Percentiles rank a stretch among this genome's conserved stretches.
Conservation (phyloP, 2,329 filamentous ascomycete species). For the Pseudocercospora vitis region DNA sequence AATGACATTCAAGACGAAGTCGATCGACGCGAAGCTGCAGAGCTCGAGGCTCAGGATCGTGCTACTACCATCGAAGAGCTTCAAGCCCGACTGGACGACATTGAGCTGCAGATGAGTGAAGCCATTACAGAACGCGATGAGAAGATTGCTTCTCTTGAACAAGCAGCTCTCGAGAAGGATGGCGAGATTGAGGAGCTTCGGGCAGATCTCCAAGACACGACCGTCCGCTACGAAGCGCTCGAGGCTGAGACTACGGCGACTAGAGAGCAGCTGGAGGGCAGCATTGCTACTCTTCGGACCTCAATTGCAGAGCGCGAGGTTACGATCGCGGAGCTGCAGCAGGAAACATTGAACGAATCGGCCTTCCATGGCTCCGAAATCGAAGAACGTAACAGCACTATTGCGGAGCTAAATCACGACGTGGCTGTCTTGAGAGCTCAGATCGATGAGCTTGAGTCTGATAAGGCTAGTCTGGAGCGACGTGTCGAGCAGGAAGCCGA, state of each 20-base stretch:
- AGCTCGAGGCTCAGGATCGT: conserved; percentile 39
- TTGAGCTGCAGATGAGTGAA: conserved; percentile 33
- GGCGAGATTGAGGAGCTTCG: conserved; percentile 32
- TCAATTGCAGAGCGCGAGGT: conserved; percentile 29
- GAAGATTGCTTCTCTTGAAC: conserved; percentile 33
- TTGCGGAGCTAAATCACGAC: conserved; percentile 35
- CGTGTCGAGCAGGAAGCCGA: conserved; percentile 39
- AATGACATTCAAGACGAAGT: conserved; percentile 43
- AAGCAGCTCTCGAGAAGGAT: conserved; percentile 28
- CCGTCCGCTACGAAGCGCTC: conserved; percentile 24
- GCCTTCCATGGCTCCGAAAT: conserved; percentile 35
- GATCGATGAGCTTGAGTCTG: conserved; percentile 30
- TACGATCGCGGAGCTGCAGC: conserved; percentile 30
- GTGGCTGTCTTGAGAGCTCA: conserved; percentile 24
- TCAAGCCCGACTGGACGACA: conserved; percentile 38
- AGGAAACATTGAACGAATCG: conserved; percentile 27
- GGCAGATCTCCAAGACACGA: conserved; percentile 28
- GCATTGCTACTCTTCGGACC: conserved; percentile 29
- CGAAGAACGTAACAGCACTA: conserved; percentile 37
- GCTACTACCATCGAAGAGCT: conserved; percentile 40
- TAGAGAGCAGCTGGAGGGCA: conserved; percentile 31
- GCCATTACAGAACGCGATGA: conserved; percentile 35
- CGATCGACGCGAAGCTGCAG: conserved; percentile 40
- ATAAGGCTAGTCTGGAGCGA: conserved; percentile 36
- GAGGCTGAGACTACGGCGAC: conserved; percentile 22